Percentiles rank a stretch among this genome's conserved stretches.
Conservation (phyloP, 1,139 yeast genomes). For the Cylindricascospora bacillispora region DNA sequence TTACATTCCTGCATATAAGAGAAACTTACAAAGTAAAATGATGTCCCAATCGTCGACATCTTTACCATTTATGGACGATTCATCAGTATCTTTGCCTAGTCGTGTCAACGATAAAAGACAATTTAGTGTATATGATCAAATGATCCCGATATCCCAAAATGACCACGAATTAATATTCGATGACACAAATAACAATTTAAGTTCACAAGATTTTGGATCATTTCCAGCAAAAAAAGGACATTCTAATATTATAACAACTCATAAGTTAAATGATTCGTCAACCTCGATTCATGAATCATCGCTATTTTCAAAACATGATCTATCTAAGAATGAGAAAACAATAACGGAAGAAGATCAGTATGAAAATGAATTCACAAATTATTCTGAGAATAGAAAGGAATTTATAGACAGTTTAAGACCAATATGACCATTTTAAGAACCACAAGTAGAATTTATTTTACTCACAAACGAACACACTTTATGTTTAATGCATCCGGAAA, state of each 20-base stretch:
- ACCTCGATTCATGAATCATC: conserved; percentile 2
- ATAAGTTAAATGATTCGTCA: background rate
- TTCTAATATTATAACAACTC: conserved; percentile 5
- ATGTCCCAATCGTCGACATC: conserved; percentile 13
- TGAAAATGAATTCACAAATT: conserved; percentile 31
- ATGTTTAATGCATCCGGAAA: background rate
- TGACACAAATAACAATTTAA: conserved; percentile 9
- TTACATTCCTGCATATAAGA: conserved; percentile 30
- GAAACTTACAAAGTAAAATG: conserved; percentile 8
- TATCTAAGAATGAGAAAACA: conserved; percentile 19
- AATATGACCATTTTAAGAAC: no score
- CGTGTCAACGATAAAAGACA: conserved; percentile 9
- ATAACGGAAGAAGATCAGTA: conserved; percentile 32
- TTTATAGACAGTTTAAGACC: conserved; percentile 30
- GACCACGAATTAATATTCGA: conserved; percentile 5
- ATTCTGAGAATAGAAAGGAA: conserved; percentile 28
- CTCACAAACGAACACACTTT: background rate
- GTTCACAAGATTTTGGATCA: conserved; percentile 24
- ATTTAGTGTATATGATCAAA: conserved; percentile 19
- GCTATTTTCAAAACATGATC: conserved; percentile 27
- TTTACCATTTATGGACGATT: conserved; percentile 9
- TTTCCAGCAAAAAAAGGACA: conserved; percentile 19
- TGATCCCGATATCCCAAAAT: conserved; percentile 22
- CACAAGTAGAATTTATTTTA: conserved; percentile 2
- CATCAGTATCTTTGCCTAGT: conserved; percentile 17